Evolutionary conservation across 73 alveolate species (phyloP).

Genomic region (Tetrahymena elliotti): DNA sequence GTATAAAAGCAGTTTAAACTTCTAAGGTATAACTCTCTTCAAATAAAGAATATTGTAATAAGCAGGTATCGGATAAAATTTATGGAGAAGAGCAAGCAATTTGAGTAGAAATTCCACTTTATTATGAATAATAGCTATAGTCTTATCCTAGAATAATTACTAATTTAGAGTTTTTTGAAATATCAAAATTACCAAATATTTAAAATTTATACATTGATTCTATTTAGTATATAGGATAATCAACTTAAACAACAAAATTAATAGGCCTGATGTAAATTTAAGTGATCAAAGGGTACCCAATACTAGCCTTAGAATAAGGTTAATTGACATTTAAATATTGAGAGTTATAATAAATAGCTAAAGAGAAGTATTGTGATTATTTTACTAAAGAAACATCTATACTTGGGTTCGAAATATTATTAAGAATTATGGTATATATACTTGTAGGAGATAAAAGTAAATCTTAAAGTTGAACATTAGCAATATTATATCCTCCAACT

Average conservation of each 20-base stretch:
- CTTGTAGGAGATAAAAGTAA: background rate
- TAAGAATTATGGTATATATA: background rate
- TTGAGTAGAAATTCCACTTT: background rate
- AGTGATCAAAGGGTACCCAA: background rate
- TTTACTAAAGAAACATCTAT: background rate
- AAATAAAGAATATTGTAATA: background rate
- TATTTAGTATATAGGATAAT: background rate
- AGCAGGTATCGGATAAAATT: background rate
- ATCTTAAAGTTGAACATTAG: background rate
- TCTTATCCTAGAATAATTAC: background rate
- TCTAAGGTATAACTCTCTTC: background rate
- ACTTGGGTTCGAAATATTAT: background rate
- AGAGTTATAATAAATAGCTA: background rate
- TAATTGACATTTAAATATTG: background rate
- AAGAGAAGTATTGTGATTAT: background rate
- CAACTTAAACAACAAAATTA: background rate
- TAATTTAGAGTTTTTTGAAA: background rate
- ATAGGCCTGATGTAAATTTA: background rate
- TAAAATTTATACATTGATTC: background rate
- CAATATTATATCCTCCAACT: background rate
- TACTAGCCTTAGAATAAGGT: background rate
- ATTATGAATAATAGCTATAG: background rate
- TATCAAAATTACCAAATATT: background rate
- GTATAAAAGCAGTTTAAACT: background rate
- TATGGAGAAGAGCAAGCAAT: background rate